phyloP scores from a whole-genome alignment of 2,329 filamentous ascomycete species.

The Paraphaeosphaeria minitans region DNA sequence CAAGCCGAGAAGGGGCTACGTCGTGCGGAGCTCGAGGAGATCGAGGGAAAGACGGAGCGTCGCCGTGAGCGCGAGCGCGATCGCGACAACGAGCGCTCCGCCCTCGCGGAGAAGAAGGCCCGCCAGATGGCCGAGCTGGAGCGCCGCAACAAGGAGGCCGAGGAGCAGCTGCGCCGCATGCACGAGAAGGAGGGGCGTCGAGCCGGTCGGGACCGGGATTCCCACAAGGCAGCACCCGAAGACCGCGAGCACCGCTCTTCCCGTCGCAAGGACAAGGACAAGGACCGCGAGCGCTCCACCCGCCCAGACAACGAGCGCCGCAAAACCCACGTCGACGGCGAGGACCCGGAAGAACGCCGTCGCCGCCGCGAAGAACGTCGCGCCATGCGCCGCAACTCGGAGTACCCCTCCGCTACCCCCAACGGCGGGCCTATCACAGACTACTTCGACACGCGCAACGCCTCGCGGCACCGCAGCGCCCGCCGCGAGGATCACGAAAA shows the following conservation, averaged over 20 bases:
- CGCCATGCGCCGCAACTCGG: slow-evolving; percentile 44
- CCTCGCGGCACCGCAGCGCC: slow-evolving; percentile 27
- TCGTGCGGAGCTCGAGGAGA: slow-evolving; percentile 42
- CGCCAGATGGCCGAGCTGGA: slow-evolving; percentile 46
- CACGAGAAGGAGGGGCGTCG: slow-evolving; percentile 48
- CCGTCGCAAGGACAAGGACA: slow-evolving; percentile 45
- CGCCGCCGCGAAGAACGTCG: slow-evolving; percentile 53
- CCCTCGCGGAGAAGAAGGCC: slow-evolving; percentile 44
- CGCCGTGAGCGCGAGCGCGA: slow-evolving; percentile 47
- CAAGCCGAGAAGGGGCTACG: slow-evolving; percentile 44
- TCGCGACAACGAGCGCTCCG: slow-evolving; percentile 40
- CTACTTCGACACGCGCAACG: slow-evolving; percentile 54
- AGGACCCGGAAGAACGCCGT: slow-evolving; percentile 44
- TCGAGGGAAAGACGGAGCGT: slow-evolving; percentile 43
- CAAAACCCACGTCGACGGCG: slow-evolving; percentile 40
- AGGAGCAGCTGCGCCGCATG: slow-evolving; percentile 45
- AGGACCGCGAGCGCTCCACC: slow-evolving; percentile 31
- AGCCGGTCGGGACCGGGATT: slow-evolving; percentile 39
- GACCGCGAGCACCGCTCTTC: slow-evolving; percentile 44
- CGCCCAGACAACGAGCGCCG: slow-evolving; percentile 43
- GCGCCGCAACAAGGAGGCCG: slow-evolving; percentile 45
- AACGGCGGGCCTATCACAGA: slow-evolving; percentile 48
- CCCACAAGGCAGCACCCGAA: slow-evolving; percentile 34
- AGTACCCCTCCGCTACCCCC: slow-evolving; percentile 38
- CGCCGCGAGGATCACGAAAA: slow-evolving; percentile 31